Evolutionary conservation across 345 rosid species (phyloP), one percentile per base, ranked within the genome.

Genomic region (Cochlearia excelsa): DNA sequence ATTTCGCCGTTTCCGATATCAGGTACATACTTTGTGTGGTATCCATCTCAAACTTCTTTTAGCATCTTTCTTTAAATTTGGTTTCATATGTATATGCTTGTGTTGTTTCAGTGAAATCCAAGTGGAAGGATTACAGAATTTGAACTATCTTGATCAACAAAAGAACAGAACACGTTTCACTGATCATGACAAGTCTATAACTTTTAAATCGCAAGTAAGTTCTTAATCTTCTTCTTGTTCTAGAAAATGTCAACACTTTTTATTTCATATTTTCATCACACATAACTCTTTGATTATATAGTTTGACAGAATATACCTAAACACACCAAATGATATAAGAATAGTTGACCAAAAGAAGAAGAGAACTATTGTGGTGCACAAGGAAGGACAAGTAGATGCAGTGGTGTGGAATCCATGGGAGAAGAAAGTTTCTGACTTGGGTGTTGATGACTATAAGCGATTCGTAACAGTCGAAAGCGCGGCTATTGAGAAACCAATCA

Each of bases 361-460:
- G 82, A 82, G 82, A 79, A 93, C 99, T 27, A 77, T 89, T 59
- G 90, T 89, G n/a, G 50, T 93, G 51, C 86, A 87, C 73, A 93
- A 93, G 78, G 91, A 93, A 68, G 99, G 99, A 55, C 87, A 89
- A 74, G 87, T 87, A 28, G 95, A 89, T 81, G 87, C 76, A 92
- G 97, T 90, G 61, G 90, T 87, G 46, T 93, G 97, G 99, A 93
- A 90, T 75, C 97, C 99, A 23, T 87, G 97, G 99, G 97, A 87
- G 56, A 89, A 80, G 79, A 93, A 78, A 39, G 82, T 93, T 60
- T 67, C 76, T 1, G 99, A 89, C 57, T 80, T 89, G 58, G 97
- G 90, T 35, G 92, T 78, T 71, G 95, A 89, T 28, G 99, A 87
- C 42, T 89, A 82, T 65, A 89, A 62, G 76, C 82, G 79, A 70